Base-by-base conservation (phyloP, 345 rosid species). In the Eucalyptus leucophloia region DNA sequence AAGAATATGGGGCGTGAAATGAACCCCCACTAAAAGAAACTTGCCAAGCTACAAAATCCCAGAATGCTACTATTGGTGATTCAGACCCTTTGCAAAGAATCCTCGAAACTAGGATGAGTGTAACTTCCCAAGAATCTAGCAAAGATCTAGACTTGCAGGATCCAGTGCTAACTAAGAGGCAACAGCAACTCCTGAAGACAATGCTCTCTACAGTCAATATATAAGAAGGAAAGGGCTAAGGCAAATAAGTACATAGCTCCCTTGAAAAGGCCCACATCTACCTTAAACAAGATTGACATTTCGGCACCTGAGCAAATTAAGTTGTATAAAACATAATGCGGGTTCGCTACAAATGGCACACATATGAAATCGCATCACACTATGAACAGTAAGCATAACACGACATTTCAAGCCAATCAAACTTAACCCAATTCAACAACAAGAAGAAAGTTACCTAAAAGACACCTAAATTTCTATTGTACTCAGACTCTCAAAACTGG, bases 381-480 rank as follows among this genome's bases (percentile, higher is more conserved):
- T n/a, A 37, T 67, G 89, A 72, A 28, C 6, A 47, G 10, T 32
- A 72, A 77, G 47, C 10, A 49, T 42, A 60, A 15, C 17, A 7
- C 18, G 16, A 50, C 49, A 34, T 56, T 51, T 49, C 83, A 69
- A 86, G 90, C 56, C 49, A 58, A 51, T 85, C 40, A 18, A 30
- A 26, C 7, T 54, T 32, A 50, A 56, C 62, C 40, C 13, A 53
- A 89, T 42, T 47, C 80, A 80, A 86, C n/a, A n/a, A 3, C 83
- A 37, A 77, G 47, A 77, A 37, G 28, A 77, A 72, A 77, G 15
- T 21, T 92, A 98, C 99, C 97, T 98, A 96, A 93, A 97, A 98
- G 89, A 95, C 91, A 91, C 99, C 98, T 89, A 97, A 98, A 60
- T 94, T 93, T 93, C 91, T 93, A 91, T 98, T 98, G 87, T 98